phyloP scores from a whole-genome alignment of 2,329 filamentous ascomycete genomes.

The Pseudocercospora cruenta region DNA sequence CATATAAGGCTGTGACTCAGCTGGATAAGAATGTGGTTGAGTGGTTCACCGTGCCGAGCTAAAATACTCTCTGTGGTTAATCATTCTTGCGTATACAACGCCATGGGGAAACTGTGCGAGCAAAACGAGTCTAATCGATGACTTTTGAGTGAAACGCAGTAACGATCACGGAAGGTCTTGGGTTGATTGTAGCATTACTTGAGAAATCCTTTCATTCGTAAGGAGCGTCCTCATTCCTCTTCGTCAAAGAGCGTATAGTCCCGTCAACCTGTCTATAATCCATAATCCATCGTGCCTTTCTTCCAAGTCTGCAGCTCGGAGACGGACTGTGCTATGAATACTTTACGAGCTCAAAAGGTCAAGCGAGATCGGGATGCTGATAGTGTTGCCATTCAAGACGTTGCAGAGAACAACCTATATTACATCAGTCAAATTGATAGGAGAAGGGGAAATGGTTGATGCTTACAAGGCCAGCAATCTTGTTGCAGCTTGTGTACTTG shows the following conservation, averaged over 20 bases:
- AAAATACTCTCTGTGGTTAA: too few relatives aligned
- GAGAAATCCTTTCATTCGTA: neutral
- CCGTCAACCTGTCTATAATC: neutral
- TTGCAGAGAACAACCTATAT: constrained; percentile 9
- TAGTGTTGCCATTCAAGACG: constrained; percentile 11
- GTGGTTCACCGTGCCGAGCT: too few relatives aligned
- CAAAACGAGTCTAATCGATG: too few relatives aligned
- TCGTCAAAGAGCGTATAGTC: neutral
- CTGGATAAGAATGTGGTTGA: too few relatives aligned
- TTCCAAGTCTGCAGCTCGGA: neutral
- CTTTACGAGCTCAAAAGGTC: neutral
- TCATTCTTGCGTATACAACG: too few relatives aligned
- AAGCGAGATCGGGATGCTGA: constrained; percentile 1
- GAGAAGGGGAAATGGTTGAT: neutral
- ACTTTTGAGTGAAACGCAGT: too few relatives aligned
- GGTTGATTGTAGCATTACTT: neutral
- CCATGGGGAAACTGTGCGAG: too few relatives aligned
- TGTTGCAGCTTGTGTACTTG: constrained; percentile 7
- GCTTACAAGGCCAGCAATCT: neutral
- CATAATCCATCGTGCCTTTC: neutral
- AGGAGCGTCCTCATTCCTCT: neutral
- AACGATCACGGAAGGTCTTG: neutral
- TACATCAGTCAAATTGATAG: neutral
- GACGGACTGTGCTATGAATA: neutral
- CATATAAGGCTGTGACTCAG: too few relatives aligned